Conservation (phyloP, 805 yeast genomes). For the Candida chauliodis region DNA sequence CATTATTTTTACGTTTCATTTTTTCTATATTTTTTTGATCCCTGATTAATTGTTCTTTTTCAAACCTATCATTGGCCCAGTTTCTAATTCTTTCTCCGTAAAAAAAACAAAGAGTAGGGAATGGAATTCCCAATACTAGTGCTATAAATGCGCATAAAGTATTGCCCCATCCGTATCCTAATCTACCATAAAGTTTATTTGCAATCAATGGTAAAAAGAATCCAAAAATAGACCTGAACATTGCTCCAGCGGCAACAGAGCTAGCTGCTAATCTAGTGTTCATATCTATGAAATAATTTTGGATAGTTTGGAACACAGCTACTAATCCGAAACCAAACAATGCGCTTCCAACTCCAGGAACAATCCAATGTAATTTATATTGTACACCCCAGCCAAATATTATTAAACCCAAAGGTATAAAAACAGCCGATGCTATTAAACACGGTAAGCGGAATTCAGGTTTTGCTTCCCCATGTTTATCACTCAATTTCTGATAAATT, state of each 20-base stretch:
- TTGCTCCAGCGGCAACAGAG: constrained; percentile 41
- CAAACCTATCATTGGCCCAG: constrained; percentile 31
- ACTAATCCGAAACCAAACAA: constrained; percentile 36
- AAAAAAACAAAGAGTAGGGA: constrained; percentile 32
- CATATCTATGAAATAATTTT: constrained; percentile 38
- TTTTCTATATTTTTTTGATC: constrained; percentile 19
- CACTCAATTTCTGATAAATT: constrained; percentile 22
- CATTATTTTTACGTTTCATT: constrained; percentile 11
- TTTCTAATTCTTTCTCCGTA: constrained; percentile 34
- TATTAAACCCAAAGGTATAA: constrained; percentile 34
- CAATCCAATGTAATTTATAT: constrained; percentile 33
- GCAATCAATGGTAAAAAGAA: constrained; percentile 38
- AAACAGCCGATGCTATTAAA: constrained; percentile 27
- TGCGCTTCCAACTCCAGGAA: constrained; percentile 34
- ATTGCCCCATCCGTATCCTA: constrained; percentile 41
- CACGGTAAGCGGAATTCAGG: constrained; percentile 39
- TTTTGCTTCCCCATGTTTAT: constrained; percentile 27
- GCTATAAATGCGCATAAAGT: constrained; percentile 36
- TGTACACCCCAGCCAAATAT: constrained; percentile 42
- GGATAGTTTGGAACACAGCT: constrained; percentile 36
- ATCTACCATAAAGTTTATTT: constrained; percentile 27
- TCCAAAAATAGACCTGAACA: constrained; percentile 37
- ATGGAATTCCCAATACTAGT: constrained; percentile 33
- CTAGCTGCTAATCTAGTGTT: constrained; percentile 34
- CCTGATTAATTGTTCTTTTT: constrained; percentile 18